Percentiles rank a stretch among this genome's conserved stretches.
Conservation (phyloP, 768 basidiomycete species). For the Paxillus ammoniavirescens region DNA sequence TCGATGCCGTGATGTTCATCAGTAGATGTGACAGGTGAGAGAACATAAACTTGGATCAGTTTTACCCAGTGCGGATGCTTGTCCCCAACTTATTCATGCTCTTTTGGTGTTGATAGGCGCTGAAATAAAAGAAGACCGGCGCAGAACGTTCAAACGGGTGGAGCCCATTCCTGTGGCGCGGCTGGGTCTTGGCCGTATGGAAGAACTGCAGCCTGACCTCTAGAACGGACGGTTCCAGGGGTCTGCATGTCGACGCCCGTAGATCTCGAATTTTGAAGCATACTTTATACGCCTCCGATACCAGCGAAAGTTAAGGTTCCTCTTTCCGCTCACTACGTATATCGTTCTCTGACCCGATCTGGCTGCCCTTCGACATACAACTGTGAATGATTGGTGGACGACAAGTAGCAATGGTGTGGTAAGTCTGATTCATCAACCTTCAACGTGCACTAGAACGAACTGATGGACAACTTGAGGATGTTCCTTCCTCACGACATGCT, state of each 20-base stretch:
- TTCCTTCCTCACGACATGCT: too few species aligned
- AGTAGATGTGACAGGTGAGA: background rate
- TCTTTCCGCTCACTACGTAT: background rate
- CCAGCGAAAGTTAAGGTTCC: background rate
- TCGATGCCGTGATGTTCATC: background rate
- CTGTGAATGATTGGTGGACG: background rate
- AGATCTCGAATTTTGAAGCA: background rate
- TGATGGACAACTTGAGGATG: background rate
- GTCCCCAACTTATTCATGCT: background rate
- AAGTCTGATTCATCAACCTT: background rate
- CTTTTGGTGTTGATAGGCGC: background rate
- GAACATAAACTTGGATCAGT: background rate
- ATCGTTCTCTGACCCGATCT: background rate
- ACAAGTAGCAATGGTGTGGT: background rate
- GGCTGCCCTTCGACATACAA: background rate
- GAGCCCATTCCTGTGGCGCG: background rate
- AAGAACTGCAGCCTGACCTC: background rate
- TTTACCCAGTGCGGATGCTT: background rate
- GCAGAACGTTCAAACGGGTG: background rate
- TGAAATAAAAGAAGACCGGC: background rate
- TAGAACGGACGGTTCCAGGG: background rate
- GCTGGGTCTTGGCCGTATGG: background rate
- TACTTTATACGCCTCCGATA: background rate
- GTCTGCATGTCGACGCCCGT: background rate
- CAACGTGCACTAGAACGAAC: background rate